Base-by-base conservation (phyloP, 1,284 basidiomycete genomes). In the Sporisorium reilianum region DNA sequence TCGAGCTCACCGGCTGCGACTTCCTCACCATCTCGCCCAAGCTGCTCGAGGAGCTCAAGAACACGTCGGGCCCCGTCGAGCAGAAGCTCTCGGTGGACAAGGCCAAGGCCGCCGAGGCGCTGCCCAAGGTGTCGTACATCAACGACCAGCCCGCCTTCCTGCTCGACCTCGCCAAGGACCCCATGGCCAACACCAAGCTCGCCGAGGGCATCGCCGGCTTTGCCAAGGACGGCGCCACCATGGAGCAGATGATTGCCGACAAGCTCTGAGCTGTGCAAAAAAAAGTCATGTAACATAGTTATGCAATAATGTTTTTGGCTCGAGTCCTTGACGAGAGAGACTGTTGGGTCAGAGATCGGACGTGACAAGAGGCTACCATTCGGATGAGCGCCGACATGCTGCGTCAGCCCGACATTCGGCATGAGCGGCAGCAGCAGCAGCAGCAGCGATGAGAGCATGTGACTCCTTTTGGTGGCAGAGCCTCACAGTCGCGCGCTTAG, bases 141-240 rank as follows among this genome's bases (percentile, higher is more conserved):
- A 89, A 97, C 88, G 90, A 98, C 88, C 93, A 99, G 89, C 87
- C 95, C 73, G 92, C 93, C 84, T 99, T 99, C 92, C 91, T 93
- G 79, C 97, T 94, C 94, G 85, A 89, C 16, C 91, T 99, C 57
- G 90, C 97, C 84, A 89, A 81, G 65, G 81, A 84, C 70, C 62
- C 71, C 48, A 84, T 84, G 82, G 82, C 81, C 61, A 80, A 75
- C 64, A 78, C 80, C 69, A 84, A 86, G 86, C 86, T 89, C 58
- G 93, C 97, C 87, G 95, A 98, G 88, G 96, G 96, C 84, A 97
- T 97, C 88, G 69, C 74, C 50, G 82, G 82, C 60, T 99, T 99
- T 85, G 95, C 94, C 69, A 94, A 93, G 87, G 96, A 98, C 85
- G 94, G 94, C 65, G 89, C 91, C 83, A 91, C 93, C 10, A 91